These are phyloP conservation scores for Penicillium sclerotigenum DNA, from an alignment of 2,329 filamentous ascomycete species.

Conservation along the genomic window DNA sequence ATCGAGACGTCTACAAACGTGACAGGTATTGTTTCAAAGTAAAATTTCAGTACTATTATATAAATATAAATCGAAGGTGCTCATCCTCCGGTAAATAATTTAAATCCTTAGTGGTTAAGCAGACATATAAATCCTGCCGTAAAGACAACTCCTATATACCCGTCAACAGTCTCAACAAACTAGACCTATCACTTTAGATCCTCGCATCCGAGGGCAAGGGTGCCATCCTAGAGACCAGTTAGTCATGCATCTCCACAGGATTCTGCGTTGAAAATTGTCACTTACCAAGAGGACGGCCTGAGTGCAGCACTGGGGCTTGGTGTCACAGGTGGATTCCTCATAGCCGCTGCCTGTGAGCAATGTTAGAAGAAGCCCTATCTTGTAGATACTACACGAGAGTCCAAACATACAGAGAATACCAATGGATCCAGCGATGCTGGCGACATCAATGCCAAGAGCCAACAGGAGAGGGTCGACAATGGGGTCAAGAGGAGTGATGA, in stretches of 20 bases:
- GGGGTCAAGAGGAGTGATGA: constrained; percentile 30
- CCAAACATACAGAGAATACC: constrained; percentile 27
- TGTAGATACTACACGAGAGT: background rate
- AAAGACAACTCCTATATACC: background rate
- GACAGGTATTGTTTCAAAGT: background rate
- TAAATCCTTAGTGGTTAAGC: background rate
- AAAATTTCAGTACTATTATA: background rate
- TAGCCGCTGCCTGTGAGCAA: constrained; percentile 24
- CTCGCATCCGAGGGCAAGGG: constrained; percentile 26
- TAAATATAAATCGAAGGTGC: background rate
- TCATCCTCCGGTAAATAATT: background rate
- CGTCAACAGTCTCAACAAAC: background rate
- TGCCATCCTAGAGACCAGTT: constrained; percentile 19
- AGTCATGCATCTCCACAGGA: background rate
- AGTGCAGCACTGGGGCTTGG: constrained; percentile 30
- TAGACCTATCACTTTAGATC: constrained; percentile 9
- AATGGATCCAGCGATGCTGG: constrained; percentile 27
- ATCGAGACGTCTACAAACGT: background rate
- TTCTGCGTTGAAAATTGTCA: background rate
- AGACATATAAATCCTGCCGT: background rate
- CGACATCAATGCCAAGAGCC: constrained; percentile 22
- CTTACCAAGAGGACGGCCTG: constrained; percentile 31
- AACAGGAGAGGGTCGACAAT: constrained; percentile 26
- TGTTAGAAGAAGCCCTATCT: background rate
- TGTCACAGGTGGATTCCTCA: constrained; percentile 16